Evolutionary conservation across 306 rosid genomes (phyloP).

Genomic region (Glycine latifolia): DNA sequence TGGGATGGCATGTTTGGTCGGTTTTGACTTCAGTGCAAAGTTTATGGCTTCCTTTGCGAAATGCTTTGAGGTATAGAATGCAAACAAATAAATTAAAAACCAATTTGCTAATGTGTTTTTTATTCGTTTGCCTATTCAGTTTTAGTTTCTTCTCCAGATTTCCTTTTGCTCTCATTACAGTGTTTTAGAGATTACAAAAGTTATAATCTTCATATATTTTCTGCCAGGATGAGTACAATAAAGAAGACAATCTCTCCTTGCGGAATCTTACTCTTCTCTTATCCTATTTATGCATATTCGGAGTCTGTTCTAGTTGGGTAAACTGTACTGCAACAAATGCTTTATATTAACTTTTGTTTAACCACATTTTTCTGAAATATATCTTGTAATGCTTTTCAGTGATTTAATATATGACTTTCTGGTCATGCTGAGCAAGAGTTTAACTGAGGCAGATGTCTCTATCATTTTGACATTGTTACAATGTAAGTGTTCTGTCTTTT

Average conservation of each 20-base stretch:
- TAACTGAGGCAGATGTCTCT: slow-evolving; percentile 83
- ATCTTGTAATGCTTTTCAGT: slow-evolving; percentile 62
- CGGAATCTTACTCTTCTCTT: slow-evolving; percentile 82
- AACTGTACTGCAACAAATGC: slow-evolving; percentile 3
- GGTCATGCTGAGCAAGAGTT: slow-evolving; percentile 72
- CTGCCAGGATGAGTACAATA: slow-evolving; percentile 76
- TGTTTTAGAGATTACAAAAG: slow-evolving; percentile 27
- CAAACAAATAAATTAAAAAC: slow-evolving; percentile 27
- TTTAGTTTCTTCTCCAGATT: slow-evolving; percentile 39
- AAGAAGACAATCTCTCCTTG: slow-evolving; percentile 85
- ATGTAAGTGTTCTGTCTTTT: slow-evolving; percentile 61
- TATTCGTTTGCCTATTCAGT: slow-evolving; percentile 27
- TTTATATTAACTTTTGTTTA: slow-evolving; percentile 24
- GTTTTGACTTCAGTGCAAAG: slow-evolving; percentile 82
- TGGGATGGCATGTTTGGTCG: slow-evolving; percentile 83
- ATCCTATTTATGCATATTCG: slow-evolving; percentile 82
- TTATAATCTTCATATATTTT: slow-evolving; percentile 33
- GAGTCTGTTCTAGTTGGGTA: slow-evolving; percentile 83
- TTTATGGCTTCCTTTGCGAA: slow-evolving; percentile 84
- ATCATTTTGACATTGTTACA: slow-evolving; percentile 78
- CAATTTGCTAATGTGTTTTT: slow-evolving; percentile 10
- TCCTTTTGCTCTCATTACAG: slow-evolving; percentile 11
- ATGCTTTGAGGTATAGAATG: slow-evolving; percentile 73
- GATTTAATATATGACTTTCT: slow-evolving; percentile 89
- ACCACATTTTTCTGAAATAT: slow-evolving; percentile 47